phyloP scores from a whole-genome alignment of 768 basidiomycete species.

The Mycena epipterygia region DNA sequence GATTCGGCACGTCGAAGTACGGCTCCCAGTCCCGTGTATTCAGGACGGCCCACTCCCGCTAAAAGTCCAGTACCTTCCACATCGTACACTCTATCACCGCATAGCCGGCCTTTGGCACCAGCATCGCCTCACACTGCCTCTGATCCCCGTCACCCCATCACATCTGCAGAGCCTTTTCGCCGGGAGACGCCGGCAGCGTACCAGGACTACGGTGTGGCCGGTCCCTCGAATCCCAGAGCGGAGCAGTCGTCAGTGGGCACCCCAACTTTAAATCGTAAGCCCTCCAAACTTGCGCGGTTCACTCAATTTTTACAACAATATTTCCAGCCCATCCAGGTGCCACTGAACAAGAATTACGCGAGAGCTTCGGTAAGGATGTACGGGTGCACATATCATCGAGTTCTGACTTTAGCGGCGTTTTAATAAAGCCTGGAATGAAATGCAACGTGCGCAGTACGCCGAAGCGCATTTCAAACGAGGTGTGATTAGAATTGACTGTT shows the following conservation, averaged over 20 bases:
- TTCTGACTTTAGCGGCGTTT: background rate
- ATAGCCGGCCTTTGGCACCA: background rate
- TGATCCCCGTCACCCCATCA: constrained; percentile 20
- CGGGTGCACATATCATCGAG: background rate
- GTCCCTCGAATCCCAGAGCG: constrained; percentile 14
- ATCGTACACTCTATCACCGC: background rate
- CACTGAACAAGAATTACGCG: constrained; percentile 29
- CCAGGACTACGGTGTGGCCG: constrained; percentile 1
- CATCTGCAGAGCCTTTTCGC: background rate
- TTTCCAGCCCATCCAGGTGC: constrained; percentile 30
- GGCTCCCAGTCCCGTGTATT: background rate
- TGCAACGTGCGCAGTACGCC: constrained; percentile 37
- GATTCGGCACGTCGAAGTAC: constrained; percentile 3
- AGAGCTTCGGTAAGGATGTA: constrained; percentile 29
- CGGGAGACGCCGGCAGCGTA: constrained; percentile 8
- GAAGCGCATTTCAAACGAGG: constrained; percentile 38
- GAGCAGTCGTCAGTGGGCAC: background rate
- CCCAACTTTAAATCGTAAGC: constrained; percentile 22
- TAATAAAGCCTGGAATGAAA: constrained; percentile 35
- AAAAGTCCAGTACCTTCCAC: background rate
- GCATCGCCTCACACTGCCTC: constrained; percentile 1
- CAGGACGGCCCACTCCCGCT: background rate
- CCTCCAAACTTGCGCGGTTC: no score
- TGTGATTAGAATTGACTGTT: background rate
- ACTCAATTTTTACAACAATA: background rate